Base-by-base conservation (phyloP, 2,329 filamentous ascomycete species). In the Fonsecaea monophora region DNA sequence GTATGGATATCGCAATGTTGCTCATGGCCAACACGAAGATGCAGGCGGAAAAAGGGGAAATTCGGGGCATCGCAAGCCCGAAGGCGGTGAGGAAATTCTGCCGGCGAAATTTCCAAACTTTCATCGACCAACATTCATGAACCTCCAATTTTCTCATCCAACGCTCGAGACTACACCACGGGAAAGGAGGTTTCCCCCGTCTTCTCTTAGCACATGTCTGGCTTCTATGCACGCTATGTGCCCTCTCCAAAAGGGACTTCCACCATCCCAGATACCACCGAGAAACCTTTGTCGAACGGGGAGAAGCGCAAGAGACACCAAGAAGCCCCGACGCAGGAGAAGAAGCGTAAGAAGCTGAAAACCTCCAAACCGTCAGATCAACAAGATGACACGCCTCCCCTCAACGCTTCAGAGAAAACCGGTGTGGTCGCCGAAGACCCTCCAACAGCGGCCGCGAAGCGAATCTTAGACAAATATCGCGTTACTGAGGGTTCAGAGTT, bases 151-250 rank as follows among this genome's bases (percentile, higher is more conserved):
- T 6, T 18, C 21, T 32, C 32, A 30, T n/a, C 30, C 25, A 1
- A 58, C 53, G 58, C 42, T 42, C 42, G 10, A 50, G 45, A 10
- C 8, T 1, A 25, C 45, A 25, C 18, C 45, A 25, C 18, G 18
- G 45, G 7, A 9, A 9, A 50, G 12, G 4, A 50, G 18, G 9
- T 6, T 50, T 21, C 9, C 10, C 0, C 18, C 25, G 45, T 30
- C 45, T 21, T 50, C 9, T 3, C 6, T 4, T 25, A 37, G 4
- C 50, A 62, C 65, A 85, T 85, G 82, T 77, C 81, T 61, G 77
- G 79, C 56, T 78, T 84, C 40, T 82, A 84, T 70, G 77, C 79
- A 35, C 79, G 81, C 60, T 82, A 83, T 71, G 80, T 80, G 50
- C 81, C 82, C 60, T 78, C 80, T 2, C 34, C 62, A 8, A 65